Conservation (phyloP, 202 grass and related monocot species). For the Bolboschoenoplectus hybrid region DNA sequence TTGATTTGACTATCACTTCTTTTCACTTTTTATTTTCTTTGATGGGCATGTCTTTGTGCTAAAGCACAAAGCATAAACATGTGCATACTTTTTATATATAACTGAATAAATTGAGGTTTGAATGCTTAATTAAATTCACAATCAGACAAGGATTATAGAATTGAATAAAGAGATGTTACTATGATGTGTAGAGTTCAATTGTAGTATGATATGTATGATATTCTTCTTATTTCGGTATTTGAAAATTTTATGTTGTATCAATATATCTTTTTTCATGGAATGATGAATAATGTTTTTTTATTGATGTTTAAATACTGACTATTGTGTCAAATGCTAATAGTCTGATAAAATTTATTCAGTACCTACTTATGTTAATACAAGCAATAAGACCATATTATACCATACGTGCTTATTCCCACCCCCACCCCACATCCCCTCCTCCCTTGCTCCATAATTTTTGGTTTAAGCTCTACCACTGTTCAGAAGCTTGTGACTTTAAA, state of each 20-base stretch:
- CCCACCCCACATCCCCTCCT: not conserved
- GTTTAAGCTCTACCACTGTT: not conserved
- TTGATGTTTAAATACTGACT: not conserved
- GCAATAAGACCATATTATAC: not conserved
- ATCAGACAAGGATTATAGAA: not conserved
- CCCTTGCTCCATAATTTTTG: not conserved
- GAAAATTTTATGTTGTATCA: not conserved
- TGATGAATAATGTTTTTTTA: not conserved
- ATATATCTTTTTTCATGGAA: not conserved
- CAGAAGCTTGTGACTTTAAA: not conserved
- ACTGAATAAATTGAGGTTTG: not conserved
- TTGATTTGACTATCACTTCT: not conserved
- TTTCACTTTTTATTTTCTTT: not conserved
- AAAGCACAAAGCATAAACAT: not conserved
- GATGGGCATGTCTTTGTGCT: not conserved
- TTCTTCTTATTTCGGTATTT: not conserved
- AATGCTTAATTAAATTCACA: not conserved
- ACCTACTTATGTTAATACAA: not conserved
- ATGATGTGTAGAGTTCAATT: not conserved
- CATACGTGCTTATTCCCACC: not conserved
- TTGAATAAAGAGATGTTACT: not conserved
- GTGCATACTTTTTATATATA: not conserved
- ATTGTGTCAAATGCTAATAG: not conserved
- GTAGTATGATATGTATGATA: not conserved
- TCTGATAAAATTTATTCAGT: not conserved